Evolutionary conservation across 1,284 basidiomycete genomes (phyloP).

Genomic region (Phellinidium pouzarii): DNA sequence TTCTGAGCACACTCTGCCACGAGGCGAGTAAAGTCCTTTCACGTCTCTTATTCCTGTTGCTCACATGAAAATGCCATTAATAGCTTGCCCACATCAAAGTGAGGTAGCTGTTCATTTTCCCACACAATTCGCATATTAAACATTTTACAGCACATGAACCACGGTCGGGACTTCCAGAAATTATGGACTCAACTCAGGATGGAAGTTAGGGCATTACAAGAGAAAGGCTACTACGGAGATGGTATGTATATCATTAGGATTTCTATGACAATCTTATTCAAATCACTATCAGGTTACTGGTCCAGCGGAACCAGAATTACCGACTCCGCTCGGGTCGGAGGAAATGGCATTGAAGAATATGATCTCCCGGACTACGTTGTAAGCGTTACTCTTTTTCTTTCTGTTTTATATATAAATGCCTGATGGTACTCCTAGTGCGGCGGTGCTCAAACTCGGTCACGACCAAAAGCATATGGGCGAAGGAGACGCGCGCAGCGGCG

Average conservation of each 20-base stretch:
- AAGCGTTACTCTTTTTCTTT: slow-evolving; percentile 18
- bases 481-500: slow-evolving; percentile 29
- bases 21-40: slow-evolving; percentile 46
- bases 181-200: slow-evolving; percentile 57
- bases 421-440: slow-evolving; percentile 48
- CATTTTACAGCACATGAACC: slow-evolving; percentile 66
- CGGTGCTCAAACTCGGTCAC: slow-evolving; percentile 61
- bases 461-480: slow-evolving; percentile 42
- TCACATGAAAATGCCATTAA: slow-evolving; percentile 2
- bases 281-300: slow-evolving; percentile 57
- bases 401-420: slow-evolving; percentile 1
- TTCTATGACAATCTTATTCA: slow-evolving; percentile 4
- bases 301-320: slow-evolving; percentile 63
- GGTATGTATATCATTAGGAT: slow-evolving; percentile 35
- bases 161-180: slow-evolving; percentile 64
- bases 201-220: slow-evolving; percentile 63
- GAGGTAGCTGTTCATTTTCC: slow-evolving; percentile 14
- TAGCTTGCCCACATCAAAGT: slow-evolving; percentile 77
- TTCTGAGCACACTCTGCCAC: slow-evolving; percentile 75
- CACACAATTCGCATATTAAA: neutral
- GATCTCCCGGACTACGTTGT: slow-evolving; percentile 75
- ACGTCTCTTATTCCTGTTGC: slow-evolving; percentile 1
- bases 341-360: slow-evolving; percentile 43
- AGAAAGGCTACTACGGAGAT: slow-evolving; percentile 72
- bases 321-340: slow-evolving; percentile 50